Evolutionary conservation across 78 protist species (phyloP), one percentile per base, ranked within the genome.

Genomic region (Thecamonas trahens): DNA sequence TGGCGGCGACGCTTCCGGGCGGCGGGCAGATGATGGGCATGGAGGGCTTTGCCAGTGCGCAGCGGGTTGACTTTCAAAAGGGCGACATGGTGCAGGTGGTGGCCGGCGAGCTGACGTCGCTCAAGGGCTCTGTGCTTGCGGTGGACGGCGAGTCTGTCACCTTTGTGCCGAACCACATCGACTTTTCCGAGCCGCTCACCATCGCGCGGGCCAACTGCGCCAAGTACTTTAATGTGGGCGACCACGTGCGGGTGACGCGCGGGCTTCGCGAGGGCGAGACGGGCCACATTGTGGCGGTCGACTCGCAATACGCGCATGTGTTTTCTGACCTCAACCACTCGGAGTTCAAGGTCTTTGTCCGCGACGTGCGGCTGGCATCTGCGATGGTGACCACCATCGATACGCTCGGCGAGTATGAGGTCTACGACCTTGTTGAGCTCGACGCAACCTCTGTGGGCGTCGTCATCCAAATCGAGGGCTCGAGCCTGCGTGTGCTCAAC

Each of bases 191-290:
- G 7, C n/a, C n/a, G n/a, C 40, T 61, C 42, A 31, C 18, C 45
- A 31, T 61, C 66, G 11, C 18, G 24, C 29, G 18, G 26, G 31
- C 28, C 32, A 22, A 61, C 18, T 31, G 20, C 26, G 31, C 13
- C 28, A 14, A 28, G 40, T 40, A 15, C 47, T 76, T 76, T 64
- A 40, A 67, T 66, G 22, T 45, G 35, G 81, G 81, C 24, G 74
- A 65, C 70, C 72, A 66, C 53, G 64, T 55, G 38, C 15, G 71
- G 67, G 81, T 76, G 53, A 18, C 38, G 18, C 14, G 55, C 47
- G 81, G 81, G 11, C 39, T 3, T 38, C 74, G 71, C 58, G 24
- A 32, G 20, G 81, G 81, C 38, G 72, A 65, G 54, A 69, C 78
- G 5, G 81, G 81, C n/a, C 28, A 40, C 20, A 18, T 76, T 7